Conservation (phyloP, 1,139 yeast genomes). For the Hansenula lynferdii region DNA sequence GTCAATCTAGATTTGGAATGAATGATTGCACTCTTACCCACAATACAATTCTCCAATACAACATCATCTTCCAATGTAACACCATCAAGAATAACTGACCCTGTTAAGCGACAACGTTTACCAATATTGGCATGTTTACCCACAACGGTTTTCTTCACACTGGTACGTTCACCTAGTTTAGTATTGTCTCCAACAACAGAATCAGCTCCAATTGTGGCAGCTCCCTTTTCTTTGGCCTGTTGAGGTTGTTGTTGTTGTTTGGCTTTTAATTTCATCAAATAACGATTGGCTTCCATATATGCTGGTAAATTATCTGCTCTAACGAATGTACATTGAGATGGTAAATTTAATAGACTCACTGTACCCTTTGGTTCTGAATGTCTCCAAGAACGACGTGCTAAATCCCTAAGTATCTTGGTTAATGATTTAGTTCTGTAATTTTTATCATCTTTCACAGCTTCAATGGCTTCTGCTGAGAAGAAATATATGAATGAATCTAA, state of each 20-base stretch:
- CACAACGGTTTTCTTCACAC: constrained; percentile 78
- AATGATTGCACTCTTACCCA: constrained; percentile 66
- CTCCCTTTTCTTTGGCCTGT: constrained; percentile 47
- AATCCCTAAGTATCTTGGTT: constrained; percentile 72
- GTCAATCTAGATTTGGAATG: constrained; percentile 57
- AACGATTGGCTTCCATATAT: constrained; percentile 88
- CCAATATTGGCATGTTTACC: constrained; percentile 80
- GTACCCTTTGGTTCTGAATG: constrained; percentile 59
- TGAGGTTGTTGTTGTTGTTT: constrained; percentile 33
- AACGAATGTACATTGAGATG: constrained; percentile 62
- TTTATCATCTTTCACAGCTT: constrained; percentile 29
- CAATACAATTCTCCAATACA: constrained; percentile 75
- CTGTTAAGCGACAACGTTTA: constrained; percentile 80
- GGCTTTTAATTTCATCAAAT: constrained; percentile 53
- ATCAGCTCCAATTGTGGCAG: constrained; percentile 84
- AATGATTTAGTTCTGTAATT: constrained; percentile 42
- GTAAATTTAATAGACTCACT: constrained; percentile 60
- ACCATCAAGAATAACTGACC: constrained; percentile 72
- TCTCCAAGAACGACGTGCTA: constrained; percentile 90
- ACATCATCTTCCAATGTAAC: constrained; percentile 78
- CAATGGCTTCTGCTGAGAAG: constrained; percentile 53
- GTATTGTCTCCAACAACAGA: constrained; percentile 65
- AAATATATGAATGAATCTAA: constrained; percentile 79
- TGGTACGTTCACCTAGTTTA: constrained; percentile 68
- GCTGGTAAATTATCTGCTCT: constrained; percentile 76